Evolutionary conservation across 2,329 filamentous ascomycete species (phyloP).

Genomic region (Curvularia spicifera): DNA sequence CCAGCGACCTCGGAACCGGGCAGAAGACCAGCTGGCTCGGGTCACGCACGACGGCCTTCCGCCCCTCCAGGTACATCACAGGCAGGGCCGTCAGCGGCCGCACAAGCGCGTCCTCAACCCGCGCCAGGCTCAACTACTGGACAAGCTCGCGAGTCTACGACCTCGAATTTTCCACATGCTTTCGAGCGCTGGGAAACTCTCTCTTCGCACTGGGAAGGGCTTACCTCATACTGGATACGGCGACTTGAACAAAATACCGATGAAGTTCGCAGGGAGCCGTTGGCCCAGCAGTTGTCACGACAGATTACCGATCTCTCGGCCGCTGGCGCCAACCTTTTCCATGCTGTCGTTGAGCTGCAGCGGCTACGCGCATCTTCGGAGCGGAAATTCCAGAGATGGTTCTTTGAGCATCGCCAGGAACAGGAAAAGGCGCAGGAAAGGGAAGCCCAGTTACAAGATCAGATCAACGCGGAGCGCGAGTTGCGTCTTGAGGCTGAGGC

Average conservation of each 20-base stretch:
- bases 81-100: conserved; percentile 35
- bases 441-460: conserved; percentile 74
- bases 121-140: conserved; percentile 35
- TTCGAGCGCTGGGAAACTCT: conserved; percentile 98
- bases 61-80: conserved; percentile 43
- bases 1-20: conserved; percentile 33
- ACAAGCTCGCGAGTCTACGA: conserved; percentile 47
- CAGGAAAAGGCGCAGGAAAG: conserved; percentile 84
- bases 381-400: conserved; percentile 98
- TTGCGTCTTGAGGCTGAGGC: conserved; percentile 71
- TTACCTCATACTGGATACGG: conserved; percentile 97
- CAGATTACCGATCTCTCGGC: conserved; percentile 98
- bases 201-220: conserved; percentile 96
- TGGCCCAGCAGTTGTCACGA: conserved; percentile 86
- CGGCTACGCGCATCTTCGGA: conserved; percentile 92
- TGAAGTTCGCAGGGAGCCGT: conserved; percentile 79
- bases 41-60: conserved; percentile 43
- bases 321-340: conserved; percentile 94
- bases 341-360: conserved; percentile 95
- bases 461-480: conserved; percentile 75
- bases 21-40: conserved; percentile 39
- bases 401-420: conserved; percentile 90
- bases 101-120: conserved; percentile 38
- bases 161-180: conserved; percentile 86
- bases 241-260: conserved; percentile 88